These are phyloP conservation scores for Pleurotus djamor DNA, from an alignment of 768 basidiomycete species.

Conservation along the genomic window DNA sequence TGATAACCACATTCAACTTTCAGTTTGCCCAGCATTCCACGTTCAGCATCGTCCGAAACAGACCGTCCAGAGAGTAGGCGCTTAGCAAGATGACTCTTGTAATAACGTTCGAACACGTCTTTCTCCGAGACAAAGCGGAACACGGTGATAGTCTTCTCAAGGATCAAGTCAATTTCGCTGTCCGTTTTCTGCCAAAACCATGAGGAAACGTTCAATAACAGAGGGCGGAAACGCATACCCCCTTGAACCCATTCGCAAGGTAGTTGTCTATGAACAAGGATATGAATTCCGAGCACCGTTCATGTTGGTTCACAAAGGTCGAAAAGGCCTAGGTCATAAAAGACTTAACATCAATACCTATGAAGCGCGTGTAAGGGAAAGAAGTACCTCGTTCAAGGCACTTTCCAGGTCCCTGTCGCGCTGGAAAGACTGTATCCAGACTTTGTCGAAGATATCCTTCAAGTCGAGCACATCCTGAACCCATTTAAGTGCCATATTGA, in stretches of 20 bases:
- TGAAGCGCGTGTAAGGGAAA: neutral
- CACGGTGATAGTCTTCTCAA: conserved; percentile 95
- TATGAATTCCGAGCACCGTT: conserved; percentile 89
- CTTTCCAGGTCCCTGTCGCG: conserved; percentile 78
- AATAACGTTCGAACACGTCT: conserved; percentile 97
- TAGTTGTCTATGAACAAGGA: conserved; percentile 98
- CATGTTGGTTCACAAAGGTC: conserved; percentile 85
- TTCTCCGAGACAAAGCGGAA: conserved; percentile 95
- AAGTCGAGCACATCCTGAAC: conserved; percentile 88
- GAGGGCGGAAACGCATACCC: conserved; percentile 51
- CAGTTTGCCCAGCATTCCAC: conserved; percentile 94
- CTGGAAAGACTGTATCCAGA: conserved; percentile 72
- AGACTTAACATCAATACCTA: neutral
- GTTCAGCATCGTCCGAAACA: conserved; percentile 96
- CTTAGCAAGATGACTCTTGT: conserved; percentile 94
- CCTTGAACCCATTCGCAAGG: conserved; percentile 91
- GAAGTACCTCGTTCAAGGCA: conserved; percentile 76
- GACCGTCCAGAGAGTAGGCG: conserved; percentile 85
- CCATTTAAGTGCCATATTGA: conserved; percentile 80
- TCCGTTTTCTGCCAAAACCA: conserved; percentile 79
- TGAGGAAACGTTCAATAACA: neutral
- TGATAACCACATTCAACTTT: conserved; percentile 96
- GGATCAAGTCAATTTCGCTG: conserved; percentile 79
- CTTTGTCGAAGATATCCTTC: conserved; percentile 85
- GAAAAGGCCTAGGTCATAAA: conserved; percentile 72